phyloP scores from a whole-genome alignment of 805 yeast species.

The Candida namnaoensis region DNA sequence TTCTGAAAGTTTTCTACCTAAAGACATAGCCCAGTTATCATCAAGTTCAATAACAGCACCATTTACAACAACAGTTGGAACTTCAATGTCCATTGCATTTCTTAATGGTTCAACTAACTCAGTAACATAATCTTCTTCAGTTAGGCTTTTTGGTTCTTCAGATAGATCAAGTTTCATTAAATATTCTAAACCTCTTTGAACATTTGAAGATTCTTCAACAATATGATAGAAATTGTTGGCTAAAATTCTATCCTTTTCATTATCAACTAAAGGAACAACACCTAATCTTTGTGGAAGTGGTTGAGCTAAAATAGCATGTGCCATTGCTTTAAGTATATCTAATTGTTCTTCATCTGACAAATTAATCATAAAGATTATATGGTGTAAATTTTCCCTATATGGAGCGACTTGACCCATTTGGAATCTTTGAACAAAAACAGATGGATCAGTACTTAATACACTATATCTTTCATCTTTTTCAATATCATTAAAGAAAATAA shows the following conservation, averaged over 20 bases:
- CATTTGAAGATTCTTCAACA: constrained; percentile 3
- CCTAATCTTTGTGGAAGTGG: constrained; percentile 79
- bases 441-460: constrained; percentile 33
- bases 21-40: constrained; percentile 44
- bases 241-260: constrained; percentile 8
- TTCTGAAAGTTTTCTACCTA: constrained; percentile 41
- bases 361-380: constrained; percentile 60
- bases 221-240: constrained; percentile 13
- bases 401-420: constrained; percentile 60
- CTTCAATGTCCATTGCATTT: constrained; percentile 28
- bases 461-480: constrained; percentile 52
- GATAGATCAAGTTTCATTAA: constrained; percentile 9
- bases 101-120: constrained; percentile 17
- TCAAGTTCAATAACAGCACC: constrained; percentile 57
- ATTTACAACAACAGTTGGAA: constrained; percentile 55
- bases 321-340: constrained; percentile 36
- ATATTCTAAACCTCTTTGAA: constrained; percentile 6
- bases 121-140: constrained; percentile 12
- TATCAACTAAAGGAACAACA: constrained; percentile 49
- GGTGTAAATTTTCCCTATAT: constrained; percentile 66
- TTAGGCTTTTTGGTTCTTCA: constrained; percentile 4
- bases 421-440: constrained; percentile 34
- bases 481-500: constrained; percentile 73
- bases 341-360: constrained; percentile 45
- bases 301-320: constrained; percentile 40